phyloP scores from a whole-genome alignment of 495 filamentous ascomycete species.

The Delitschia confertaspora region DNA sequence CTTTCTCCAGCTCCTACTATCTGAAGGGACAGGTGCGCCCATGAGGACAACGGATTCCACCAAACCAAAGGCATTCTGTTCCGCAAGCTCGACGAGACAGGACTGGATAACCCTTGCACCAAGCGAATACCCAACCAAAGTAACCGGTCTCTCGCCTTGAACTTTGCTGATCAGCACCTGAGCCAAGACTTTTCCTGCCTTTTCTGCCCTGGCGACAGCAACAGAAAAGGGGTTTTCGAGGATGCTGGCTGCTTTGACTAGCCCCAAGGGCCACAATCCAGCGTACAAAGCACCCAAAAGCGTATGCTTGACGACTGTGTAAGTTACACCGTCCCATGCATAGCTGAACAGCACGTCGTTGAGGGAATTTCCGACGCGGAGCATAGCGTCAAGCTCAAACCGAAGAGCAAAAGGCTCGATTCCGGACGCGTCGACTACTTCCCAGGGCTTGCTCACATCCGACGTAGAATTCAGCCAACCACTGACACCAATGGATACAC shows the following conservation, averaged over 20 bases:
- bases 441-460: constrained; percentile 29
- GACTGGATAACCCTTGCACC: constrained; percentile 29
- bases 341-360: constrained; percentile 24
- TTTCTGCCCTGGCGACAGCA: constrained; percentile 27
- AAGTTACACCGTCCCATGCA: constrained; percentile 26
- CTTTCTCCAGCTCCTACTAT: constrained; percentile 43
- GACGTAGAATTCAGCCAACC: constrained; percentile 26
- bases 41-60: constrained; percentile 26
- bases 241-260: constrained; percentile 25
- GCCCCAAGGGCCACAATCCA: constrained; percentile 26
- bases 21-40: constrained; percentile 29
- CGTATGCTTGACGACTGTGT: constrained; percentile 24
- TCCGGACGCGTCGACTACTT: constrained; percentile 16
- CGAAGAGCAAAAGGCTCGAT: constrained; percentile 29
- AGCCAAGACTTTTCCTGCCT: constrained; percentile 29
- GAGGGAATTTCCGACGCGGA: constrained; percentile 27
- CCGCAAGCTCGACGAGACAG: constrained; percentile 25
- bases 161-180: constrained; percentile 27
- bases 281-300: constrained; percentile 26
- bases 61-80: constrained; percentile 28
- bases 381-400: constrained; percentile 28
- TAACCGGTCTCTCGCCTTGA: constrained; percentile 28
- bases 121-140: constrained; percentile 27
- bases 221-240: constrained; percentile 30
- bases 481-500: constrained; percentile 28